phyloP scores from a whole-genome alignment of 495 filamentous ascomycete species.

The Chaetomidium leptoderma region DNA sequence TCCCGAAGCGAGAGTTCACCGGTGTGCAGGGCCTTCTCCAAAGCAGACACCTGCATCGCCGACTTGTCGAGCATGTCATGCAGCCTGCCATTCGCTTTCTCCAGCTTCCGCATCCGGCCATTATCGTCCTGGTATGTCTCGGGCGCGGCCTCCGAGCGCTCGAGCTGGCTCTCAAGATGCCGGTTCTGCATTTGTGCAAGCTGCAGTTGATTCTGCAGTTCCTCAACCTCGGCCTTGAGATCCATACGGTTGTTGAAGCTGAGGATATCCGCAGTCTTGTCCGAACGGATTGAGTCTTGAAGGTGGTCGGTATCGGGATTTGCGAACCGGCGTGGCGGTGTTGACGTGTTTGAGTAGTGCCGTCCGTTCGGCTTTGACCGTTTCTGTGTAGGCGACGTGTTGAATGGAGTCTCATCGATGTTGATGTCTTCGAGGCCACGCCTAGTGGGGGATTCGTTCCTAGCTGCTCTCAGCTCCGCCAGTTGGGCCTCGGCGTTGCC shows the following conservation, averaged over 20 bases:
- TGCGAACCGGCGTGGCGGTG: conserved; percentile 66
- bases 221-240: conserved; percentile 82
- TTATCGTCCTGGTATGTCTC: conserved; percentile 71
- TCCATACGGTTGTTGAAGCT: conserved; percentile 89
- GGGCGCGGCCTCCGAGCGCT: conserved; percentile 52
- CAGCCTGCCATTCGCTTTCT: conserved; percentile 85
- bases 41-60: conserved; percentile 80
- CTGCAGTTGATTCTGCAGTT: conserved; percentile 92
- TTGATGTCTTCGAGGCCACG: conserved; percentile 78
- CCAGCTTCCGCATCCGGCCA: conserved; percentile 82
- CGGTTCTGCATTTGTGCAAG: conserved; percentile 94
- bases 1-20: conserved; percentile 91
- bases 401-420: conserved; percentile 71
- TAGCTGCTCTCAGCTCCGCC: conserved; percentile 70
- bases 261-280: conserved; percentile 83
- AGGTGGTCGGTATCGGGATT: conserved; percentile 57
- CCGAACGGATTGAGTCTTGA: conserved; percentile 78
- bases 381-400: conserved; percentile 70
- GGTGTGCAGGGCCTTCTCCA: conserved; percentile 80
- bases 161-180: conserved; percentile 85
- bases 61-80: conserved; percentile 97
- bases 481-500: conserved; percentile 79
- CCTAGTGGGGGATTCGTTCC: conserved; percentile 67
- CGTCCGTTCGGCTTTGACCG: conserved; percentile 70
- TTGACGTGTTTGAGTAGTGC: conserved; percentile 68